phyloP scores from a whole-genome alignment of 1,139 yeast genomes.

The Geotrichum restrictum region DNA sequence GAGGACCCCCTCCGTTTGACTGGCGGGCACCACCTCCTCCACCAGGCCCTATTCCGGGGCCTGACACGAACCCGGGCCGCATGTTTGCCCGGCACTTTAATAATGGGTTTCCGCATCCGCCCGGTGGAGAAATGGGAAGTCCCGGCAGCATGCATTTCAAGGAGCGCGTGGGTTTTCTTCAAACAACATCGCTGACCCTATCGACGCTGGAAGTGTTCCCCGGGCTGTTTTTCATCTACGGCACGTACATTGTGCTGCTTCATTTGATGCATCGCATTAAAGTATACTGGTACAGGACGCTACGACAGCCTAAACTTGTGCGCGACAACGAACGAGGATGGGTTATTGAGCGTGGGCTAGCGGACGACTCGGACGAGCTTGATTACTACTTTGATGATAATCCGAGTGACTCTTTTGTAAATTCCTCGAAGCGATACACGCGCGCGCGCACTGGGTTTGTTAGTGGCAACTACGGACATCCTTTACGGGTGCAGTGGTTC shows the following conservation, averaged over 20 bases:
- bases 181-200: conserved; percentile 17
- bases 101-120: neutral
- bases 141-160: neutral
- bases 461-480: conserved; percentile 21
- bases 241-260: conserved; percentile 13
- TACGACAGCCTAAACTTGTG: conserved; percentile 6
- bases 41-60: neutral
- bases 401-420: neutral
- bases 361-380: neutral
- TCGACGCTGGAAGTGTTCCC: conserved; percentile 17
- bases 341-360: conserved; percentile 6
- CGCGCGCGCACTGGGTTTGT: conserved; percentile 16
- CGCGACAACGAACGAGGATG: conserved; percentile 4
- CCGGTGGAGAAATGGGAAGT: neutral
- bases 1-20: neutral
- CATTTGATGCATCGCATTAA: conserved; percentile 9
- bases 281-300: conserved; percentile 6
- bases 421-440: neutral
- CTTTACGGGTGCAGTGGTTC: conserved; percentile 15
- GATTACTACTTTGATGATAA: neutral
- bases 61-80: too few relatives aligned
- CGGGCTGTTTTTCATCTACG: conserved; percentile 17
- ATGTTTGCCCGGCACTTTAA: too few relatives aligned
- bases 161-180: neutral
- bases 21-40: too few relatives aligned